Conservation (phyloP, 2,329 filamentous ascomycete genomes). For the Scedosporium apiospermum region DNA sequence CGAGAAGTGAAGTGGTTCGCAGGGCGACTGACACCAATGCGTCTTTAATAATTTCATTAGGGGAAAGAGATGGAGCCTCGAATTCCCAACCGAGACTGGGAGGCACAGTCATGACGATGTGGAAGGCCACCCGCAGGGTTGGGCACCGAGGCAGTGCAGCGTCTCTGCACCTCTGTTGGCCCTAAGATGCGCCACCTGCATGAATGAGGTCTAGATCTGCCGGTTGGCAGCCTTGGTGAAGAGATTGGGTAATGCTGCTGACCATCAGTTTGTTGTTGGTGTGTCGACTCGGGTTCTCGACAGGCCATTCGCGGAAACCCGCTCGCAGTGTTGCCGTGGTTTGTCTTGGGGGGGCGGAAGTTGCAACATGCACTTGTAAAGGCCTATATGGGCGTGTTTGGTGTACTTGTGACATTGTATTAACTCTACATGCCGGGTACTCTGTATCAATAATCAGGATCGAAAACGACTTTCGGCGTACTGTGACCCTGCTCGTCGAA, state of each 20-base stretch:
- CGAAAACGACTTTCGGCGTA: background rate
- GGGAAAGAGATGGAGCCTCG: background rate
- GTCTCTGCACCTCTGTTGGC: background rate
- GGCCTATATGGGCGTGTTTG: background rate
- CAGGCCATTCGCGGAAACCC: background rate
- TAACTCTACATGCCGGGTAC: slow-evolving; percentile 1
- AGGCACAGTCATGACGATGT: slow-evolving; percentile 5
- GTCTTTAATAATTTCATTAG: background rate
- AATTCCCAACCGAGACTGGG: slow-evolving; percentile 4
- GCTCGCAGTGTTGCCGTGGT: background rate
- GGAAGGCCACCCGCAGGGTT: slow-evolving; percentile 11
- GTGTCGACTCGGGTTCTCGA: background rate
- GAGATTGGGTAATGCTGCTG: background rate
- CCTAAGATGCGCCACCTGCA: slow-evolving; percentile 1
- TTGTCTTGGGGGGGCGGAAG: background rate
- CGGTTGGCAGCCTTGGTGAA: background rate
- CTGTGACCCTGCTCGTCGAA: background rate
- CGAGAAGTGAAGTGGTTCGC: background rate
- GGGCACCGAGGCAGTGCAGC: slow-evolving; percentile 10
- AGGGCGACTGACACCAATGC: background rate
- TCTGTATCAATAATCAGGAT: background rate
- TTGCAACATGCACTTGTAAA: background rate
- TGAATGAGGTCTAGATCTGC: slow-evolving; percentile 6
- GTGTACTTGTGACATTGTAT: background rate
- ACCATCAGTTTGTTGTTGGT: slow-evolving; percentile 1